Evolutionary conservation across 108 stramenopile species (phyloP), one percentile per base, ranked within the genome.

Genomic region (Pelagomonas calceolata): DNA sequence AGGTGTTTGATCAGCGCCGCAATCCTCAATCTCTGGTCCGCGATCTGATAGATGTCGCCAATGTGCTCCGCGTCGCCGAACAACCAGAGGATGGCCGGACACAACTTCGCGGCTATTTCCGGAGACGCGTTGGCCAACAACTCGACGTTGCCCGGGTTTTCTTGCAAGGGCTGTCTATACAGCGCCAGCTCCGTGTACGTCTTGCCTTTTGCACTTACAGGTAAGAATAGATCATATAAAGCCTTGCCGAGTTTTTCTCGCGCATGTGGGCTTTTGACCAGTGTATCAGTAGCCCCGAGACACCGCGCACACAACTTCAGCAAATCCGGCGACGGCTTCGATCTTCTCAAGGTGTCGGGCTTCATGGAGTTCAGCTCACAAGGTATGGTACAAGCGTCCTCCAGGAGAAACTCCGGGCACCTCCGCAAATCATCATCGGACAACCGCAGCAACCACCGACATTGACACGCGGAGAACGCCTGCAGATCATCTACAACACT

Each of bases 61-160:
- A 94, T 94, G 70, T 92, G 90, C 72, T 98, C 97, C 7, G 96
- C 97, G 78, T 96, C 95, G 64, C 97, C 97, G 75, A 96, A 98
- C 39, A 98, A 77, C 34, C 95, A 86, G 43, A 96, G 82, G 26
- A 98, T 83, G 17, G 94, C 92, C 0, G 97, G 97, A 16, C 95
- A 95, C 66, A 98, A 82, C 18, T 81, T 74, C 32, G 76, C 68
- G 26, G 88, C 89, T 73, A 90, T 90, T 67, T 80, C 79, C 82
- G 63, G 70, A 30, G 34, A 43, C 66, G 70, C 36, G 1, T 26
- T 29, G 29, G 63, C n/a, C 30, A 34, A 30, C 31, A 46, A 45
- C 36, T 12, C 39, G 63, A 72, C 16, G 30, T 36, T 67, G n/a
- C n/a, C n/a, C n/a, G n/a, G n/a, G n/a, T n/a, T n/a, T n/a, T 21